Evolutionary conservation across 2,329 filamentous ascomycete species (phyloP).

Genomic region (Epichloe glyceriae): DNA sequence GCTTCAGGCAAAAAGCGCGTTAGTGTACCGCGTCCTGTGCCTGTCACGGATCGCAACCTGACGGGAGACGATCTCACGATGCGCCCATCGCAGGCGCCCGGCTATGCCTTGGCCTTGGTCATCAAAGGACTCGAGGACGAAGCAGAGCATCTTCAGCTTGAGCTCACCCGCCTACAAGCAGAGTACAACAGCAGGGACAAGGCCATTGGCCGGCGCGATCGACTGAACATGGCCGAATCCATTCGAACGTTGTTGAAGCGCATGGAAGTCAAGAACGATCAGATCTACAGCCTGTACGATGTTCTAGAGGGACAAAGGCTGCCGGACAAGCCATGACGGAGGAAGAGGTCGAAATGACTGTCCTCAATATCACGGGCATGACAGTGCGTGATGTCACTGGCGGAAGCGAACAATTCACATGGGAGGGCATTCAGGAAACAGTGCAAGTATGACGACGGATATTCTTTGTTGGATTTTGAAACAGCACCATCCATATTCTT

Average conservation of each 20-base stretch:
- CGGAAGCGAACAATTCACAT: conserved; percentile 26
- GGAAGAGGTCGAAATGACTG: conserved; percentile 51
- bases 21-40: conserved; percentile 49
- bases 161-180: conserved; percentile 48
- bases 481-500: neutral
- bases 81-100: conserved; percentile 56
- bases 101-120: conserved; percentile 63
- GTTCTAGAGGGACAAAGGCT: conserved; percentile 65
- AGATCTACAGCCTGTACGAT: conserved; percentile 74
- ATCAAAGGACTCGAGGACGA: conserved; percentile 76
- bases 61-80: conserved; percentile 39
- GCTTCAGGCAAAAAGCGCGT: conserved; percentile 42
- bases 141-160: conserved; percentile 59
- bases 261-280: conserved; percentile 61
- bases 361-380: conserved; percentile 40
- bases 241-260: conserved; percentile 49
- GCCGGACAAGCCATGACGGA: conserved; percentile 49
- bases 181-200: conserved; percentile 56
- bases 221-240: conserved; percentile 45
- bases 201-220: conserved; percentile 49
- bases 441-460: conserved; percentile 5
- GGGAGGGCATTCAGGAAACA: conserved; percentile 26
- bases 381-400: conserved; percentile 27
- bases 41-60: conserved; percentile 48
- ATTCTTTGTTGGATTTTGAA: neutral